phyloP scores from a whole-genome alignment of 768 basidiomycete genomes.

The Agaricus sinodeliciosus region DNA sequence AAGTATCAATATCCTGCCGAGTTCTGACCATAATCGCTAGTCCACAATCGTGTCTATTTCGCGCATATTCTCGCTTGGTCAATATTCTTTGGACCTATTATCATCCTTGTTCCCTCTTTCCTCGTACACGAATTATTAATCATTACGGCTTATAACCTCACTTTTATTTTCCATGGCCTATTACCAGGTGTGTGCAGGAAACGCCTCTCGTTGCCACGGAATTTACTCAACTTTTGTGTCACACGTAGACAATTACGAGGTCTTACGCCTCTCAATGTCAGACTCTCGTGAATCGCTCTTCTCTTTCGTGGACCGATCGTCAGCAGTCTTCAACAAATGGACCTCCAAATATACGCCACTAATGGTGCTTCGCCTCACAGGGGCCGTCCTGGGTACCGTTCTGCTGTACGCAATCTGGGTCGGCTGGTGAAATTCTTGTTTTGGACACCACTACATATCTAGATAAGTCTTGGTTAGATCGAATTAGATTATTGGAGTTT shows the following conservation, averaged over 20 bases:
- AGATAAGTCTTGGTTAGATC: neutral
- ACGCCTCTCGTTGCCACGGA: neutral
- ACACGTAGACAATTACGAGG: slow-evolving; percentile 24
- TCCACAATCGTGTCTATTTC: slow-evolving; percentile 27
- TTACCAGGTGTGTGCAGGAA: slow-evolving; percentile 19
- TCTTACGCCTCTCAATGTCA: slow-evolving; percentile 24
- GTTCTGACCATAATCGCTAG: neutral
- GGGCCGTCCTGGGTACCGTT: slow-evolving; percentile 22
- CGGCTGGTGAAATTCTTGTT: slow-evolving; percentile 14
- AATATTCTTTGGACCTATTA: slow-evolving; percentile 35
- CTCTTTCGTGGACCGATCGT: slow-evolving; percentile 28
- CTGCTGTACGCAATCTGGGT: slow-evolving; percentile 25
- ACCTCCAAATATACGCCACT: slow-evolving; percentile 28
- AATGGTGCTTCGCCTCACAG: slow-evolving; percentile 25
- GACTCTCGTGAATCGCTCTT: slow-evolving; percentile 30
- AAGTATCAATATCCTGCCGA: neutral
- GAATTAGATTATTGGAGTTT: neutral
- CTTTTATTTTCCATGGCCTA: slow-evolving; percentile 30
- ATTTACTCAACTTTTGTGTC: slow-evolving; percentile 6
- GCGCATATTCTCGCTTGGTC: slow-evolving; percentile 25
- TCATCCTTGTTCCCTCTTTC: slow-evolving; percentile 21
- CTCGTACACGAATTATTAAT: slow-evolving; percentile 12
- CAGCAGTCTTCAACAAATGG: slow-evolving; percentile 31
- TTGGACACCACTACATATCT: neutral
- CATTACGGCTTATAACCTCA: slow-evolving; percentile 20